Conservation (phyloP, 148 eudicot species). For the Arbutus unedo region DNA sequence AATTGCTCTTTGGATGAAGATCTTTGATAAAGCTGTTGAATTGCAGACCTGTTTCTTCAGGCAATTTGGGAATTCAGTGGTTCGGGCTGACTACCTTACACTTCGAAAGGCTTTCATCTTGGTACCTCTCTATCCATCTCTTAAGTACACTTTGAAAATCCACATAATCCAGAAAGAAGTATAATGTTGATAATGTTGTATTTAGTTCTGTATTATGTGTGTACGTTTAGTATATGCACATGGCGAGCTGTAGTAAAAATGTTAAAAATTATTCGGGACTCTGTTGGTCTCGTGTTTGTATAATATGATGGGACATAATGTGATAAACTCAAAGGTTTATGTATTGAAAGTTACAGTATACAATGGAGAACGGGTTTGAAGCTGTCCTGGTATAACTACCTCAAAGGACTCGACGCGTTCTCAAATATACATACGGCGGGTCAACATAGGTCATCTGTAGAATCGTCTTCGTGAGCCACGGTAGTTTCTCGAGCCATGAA, state of each 20-base stretch:
- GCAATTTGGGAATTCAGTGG: constrained; percentile 88
- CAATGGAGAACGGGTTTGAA: background rate
- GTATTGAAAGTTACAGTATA: background rate
- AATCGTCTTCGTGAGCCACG: background rate
- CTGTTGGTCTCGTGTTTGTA: background rate
- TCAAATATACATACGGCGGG: background rate
- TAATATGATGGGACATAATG: background rate
- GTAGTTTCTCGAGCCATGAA: background rate
- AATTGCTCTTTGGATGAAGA: constrained; percentile 14
- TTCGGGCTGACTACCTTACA: constrained; percentile 92
- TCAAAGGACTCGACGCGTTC: background rate
- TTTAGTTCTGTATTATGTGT: background rate
- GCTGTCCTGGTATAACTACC: background rate
- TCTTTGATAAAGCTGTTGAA: constrained; percentile 12
- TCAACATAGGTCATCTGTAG: background rate
- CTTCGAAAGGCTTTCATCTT: constrained; percentile 94
- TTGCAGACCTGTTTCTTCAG: constrained; percentile 90
- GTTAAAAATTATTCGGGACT: background rate
- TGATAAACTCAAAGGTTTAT: background rate
- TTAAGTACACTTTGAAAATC: background rate
- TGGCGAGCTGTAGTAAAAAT: background rate
- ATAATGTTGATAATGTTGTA: background rate
- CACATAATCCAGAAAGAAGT: background rate
- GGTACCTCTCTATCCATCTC: constrained; percentile 31
- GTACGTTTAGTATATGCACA: background rate